phyloP scores from a whole-genome alignment of 495 filamentous ascomycete genomes.

The Umbilicaria muhlenbergii region DNA sequence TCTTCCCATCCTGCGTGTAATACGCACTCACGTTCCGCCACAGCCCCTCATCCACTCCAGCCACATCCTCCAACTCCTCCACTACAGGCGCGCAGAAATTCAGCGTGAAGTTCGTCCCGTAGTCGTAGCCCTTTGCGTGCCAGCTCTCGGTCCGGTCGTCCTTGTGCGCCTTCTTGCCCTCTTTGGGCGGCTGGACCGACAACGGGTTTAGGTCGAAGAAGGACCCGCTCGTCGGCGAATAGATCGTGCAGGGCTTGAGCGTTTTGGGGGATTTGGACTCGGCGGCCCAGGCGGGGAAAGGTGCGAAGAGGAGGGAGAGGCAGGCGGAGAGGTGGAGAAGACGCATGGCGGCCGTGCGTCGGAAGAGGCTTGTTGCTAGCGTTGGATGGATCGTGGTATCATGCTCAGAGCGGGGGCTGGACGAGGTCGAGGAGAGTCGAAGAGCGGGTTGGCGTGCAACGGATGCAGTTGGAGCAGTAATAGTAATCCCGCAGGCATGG shows the following conservation, averaged over 20 bases:
- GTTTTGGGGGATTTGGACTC: conserved; percentile 19
- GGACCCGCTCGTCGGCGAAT: conserved; percentile 52
- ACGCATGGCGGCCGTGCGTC: background rate
- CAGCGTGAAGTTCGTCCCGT: conserved; percentile 79
- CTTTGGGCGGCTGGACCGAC: conserved; percentile 35
- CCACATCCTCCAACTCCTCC: conserved; percentile 54
- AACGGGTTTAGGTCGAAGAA: conserved; percentile 86
- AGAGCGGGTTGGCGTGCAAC: too few relatives aligned
- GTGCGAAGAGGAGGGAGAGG: conserved; percentile 20
- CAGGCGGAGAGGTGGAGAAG: conserved; percentile 9
- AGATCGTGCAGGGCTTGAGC: conserved; percentile 59
- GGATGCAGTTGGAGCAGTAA: too few relatives aligned
- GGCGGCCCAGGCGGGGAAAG: conserved; percentile 17
- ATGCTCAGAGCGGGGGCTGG: too few relatives aligned
- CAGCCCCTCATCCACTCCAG: conserved; percentile 42
- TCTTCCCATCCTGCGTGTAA: conserved; percentile 56
- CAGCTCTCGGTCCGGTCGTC: conserved; percentile 58
- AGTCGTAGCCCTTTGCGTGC: conserved; percentile 70
- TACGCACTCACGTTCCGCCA: conserved; percentile 86
- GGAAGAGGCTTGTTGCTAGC: too few relatives aligned
- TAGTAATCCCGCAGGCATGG: too few relatives aligned
- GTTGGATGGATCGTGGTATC: too few relatives aligned
- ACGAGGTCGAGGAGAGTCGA: too few relatives aligned
- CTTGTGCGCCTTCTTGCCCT: conserved; percentile 41
- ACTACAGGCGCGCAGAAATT: conserved; percentile 88